Conservation (phyloP, 352 stramenopile genomes). For the Phytophthora sansomeana region DNA sequence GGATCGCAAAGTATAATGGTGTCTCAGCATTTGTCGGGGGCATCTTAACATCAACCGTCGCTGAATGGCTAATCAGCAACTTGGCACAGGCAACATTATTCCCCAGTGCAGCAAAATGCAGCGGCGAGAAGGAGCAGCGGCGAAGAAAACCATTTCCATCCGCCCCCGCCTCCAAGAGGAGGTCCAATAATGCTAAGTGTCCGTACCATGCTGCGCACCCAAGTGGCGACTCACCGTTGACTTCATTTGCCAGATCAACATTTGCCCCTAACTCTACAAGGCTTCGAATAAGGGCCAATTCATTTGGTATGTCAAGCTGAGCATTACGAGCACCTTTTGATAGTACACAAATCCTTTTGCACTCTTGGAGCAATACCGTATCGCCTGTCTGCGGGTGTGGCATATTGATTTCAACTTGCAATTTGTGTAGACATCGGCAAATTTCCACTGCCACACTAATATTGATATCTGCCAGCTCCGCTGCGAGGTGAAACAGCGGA, state of each 20-base stretch:
- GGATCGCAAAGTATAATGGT: slow-evolving; percentile 68
- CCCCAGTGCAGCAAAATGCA: slow-evolving; percentile 67
- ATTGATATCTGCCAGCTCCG: slow-evolving; percentile 49
- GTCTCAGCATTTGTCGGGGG: slow-evolving; percentile 47
- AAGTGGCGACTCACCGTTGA: slow-evolving; percentile 61
- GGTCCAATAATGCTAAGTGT: slow-evolving; percentile 50
- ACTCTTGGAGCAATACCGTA: slow-evolving; percentile 63
- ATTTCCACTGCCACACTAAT: slow-evolving; percentile 63
- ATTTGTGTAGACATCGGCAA: slow-evolving; percentile 47
- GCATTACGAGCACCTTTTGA: neutral
- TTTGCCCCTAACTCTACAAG: slow-evolving; percentile 68
- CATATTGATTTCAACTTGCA: slow-evolving; percentile 63
- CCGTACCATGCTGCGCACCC: slow-evolving; percentile 61
- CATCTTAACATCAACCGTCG: slow-evolving; percentile 52
- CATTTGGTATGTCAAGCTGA: slow-evolving; percentile 3
- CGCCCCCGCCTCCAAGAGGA: slow-evolving; percentile 60
- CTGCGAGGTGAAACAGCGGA: slow-evolving; percentile 60
- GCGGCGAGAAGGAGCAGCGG: slow-evolving; percentile 55
- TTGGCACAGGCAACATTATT: slow-evolving; percentile 51
- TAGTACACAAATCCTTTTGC: slow-evolving; percentile 53
- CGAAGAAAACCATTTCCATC: slow-evolving; percentile 46
- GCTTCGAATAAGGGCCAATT: slow-evolving; percentile 50
- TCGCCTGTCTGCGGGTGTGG: slow-evolving; percentile 47
- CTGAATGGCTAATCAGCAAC: slow-evolving; percentile 43
- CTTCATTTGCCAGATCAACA: slow-evolving; percentile 54